These are phyloP conservation scores for Lachancea cidri DNA, from an alignment of 805 yeast species.

Conservation along the genomic window DNA sequence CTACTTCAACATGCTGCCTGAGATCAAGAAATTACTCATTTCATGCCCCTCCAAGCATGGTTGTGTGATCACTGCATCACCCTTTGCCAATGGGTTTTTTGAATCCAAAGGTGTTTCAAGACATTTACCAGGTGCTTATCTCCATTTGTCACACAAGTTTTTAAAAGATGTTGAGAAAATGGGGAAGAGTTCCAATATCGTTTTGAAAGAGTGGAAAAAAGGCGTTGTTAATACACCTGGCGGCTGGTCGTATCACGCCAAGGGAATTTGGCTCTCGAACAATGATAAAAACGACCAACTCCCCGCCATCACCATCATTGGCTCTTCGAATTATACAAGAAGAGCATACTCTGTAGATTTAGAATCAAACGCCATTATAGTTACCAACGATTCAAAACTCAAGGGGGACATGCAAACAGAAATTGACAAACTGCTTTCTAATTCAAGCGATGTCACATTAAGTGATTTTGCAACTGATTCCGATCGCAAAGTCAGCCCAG, in stretches of 20 bases:
- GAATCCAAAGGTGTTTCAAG: constrained; percentile 76
- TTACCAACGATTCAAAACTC: constrained; percentile 62
- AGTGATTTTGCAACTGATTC: constrained; percentile 57
- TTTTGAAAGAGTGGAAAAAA: constrained; percentile 76
- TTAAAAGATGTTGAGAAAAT: constrained; percentile 43
- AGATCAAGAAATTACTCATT: constrained; percentile 55
- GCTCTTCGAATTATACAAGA: constrained; percentile 90
- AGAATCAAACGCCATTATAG: constrained; percentile 77
- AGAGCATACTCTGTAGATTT: constrained; percentile 84
- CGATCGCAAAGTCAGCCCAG: constrained; percentile 55
- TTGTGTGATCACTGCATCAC: constrained; percentile 82
- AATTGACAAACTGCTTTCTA: constrained; percentile 49
- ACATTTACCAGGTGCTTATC: constrained; percentile 80
- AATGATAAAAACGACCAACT: constrained; percentile 35
- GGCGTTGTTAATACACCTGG: constrained; percentile 75
- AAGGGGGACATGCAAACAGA: constrained; percentile 56
- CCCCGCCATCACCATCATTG: constrained; percentile 78
- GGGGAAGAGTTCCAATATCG: constrained; percentile 43
- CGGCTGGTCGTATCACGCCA: constrained; percentile 99
- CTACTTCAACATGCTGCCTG: constrained; percentile 85
- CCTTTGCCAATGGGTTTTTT: constrained; percentile 90
- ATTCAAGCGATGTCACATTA: constrained; percentile 49
- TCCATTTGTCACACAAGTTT: constrained; percentile 67
- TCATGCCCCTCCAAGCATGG: constrained; percentile 42
- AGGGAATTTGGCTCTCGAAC: constrained; percentile 80